phyloP scores from a whole-genome alignment of 1,284 basidiomycete genomes.

The Pascua guehoae region DNA sequence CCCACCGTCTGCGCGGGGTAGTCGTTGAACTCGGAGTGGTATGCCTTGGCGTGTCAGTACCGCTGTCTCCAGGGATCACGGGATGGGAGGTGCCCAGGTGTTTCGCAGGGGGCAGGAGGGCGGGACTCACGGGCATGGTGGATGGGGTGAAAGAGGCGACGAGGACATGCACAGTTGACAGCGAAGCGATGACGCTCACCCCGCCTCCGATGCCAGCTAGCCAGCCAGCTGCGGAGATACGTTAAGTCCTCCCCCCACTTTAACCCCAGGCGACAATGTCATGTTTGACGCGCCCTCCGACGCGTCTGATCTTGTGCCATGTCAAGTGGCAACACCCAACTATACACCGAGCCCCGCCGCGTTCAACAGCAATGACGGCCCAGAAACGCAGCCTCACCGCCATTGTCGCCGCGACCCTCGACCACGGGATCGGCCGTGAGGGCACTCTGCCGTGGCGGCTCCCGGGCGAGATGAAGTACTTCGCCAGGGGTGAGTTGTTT shows the following conservation, averaged over 20 bases:
- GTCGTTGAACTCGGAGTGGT: conserved; percentile 94
- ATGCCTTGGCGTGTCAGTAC: conserved; percentile 61
- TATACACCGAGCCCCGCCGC: background rate
- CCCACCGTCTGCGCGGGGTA: conserved; percentile 75
- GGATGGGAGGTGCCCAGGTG: background rate
- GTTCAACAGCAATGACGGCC: background rate
- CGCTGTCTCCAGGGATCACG: background rate
- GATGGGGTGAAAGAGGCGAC: background rate
- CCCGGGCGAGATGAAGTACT: conserved; percentile 88
- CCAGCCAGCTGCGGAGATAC: background rate
- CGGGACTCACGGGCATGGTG: conserved; percentile 24
- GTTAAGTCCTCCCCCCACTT: conserved; percentile 5
- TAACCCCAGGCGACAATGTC: background rate
- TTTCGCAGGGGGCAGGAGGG: background rate
- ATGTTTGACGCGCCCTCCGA: background rate
- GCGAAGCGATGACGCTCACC: conserved; percentile 15
- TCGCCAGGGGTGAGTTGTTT: conserved; percentile 59
- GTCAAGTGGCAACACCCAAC: background rate
- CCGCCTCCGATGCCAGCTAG: background rate
- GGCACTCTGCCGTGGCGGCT: conserved; percentile 82
- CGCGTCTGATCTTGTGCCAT: conserved; percentile 1
- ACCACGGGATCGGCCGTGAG: conserved; percentile 81
- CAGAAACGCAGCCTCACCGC: conserved; percentile 59
- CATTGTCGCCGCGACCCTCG: conserved; percentile 85
- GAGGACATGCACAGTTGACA: background rate